Percentiles rank a stretch among this genome's conserved stretches.
Conservation (phyloP, 2,329 filamentous ascomycete species). For the Ceratocystis colombiana region DNA sequence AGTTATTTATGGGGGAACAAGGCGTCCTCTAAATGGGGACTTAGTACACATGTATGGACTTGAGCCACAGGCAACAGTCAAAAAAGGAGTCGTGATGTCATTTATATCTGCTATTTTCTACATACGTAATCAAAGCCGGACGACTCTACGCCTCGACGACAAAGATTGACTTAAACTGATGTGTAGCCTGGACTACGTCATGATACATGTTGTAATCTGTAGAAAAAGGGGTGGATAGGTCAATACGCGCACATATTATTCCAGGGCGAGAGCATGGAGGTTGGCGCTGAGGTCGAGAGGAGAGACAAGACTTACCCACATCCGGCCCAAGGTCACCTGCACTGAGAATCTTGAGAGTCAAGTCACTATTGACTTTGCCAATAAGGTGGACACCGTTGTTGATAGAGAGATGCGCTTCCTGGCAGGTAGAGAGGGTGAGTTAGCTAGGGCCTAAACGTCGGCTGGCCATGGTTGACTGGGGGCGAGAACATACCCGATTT, state of each 20-base stretch:
- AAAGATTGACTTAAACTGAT: constrained; percentile 72
- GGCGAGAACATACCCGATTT: constrained; percentile 49
- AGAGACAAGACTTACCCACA: constrained; percentile 49
- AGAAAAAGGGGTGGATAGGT: background rate
- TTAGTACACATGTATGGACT: too few species aligned
- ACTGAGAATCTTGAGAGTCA: constrained; percentile 59
- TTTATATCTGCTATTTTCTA: background rate
- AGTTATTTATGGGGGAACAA: background rate
- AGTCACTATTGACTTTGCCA: constrained; percentile 66
- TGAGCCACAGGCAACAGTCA: too few species aligned
- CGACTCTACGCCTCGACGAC: constrained; percentile 26
- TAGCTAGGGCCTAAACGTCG: too few species aligned
- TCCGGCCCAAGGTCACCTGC: constrained; percentile 57
- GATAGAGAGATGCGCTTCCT: constrained; percentile 62
- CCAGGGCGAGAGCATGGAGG: constrained; percentile 20
- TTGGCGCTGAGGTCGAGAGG: background rate
- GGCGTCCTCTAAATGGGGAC: background rate
- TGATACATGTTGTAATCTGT: constrained; percentile 66
- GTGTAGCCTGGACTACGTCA: constrained; percentile 65
- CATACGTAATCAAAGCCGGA: background rate
- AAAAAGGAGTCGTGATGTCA: background rate
- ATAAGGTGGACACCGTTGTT: constrained; percentile 67
- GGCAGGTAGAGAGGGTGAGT: background rate
- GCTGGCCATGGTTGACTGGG: background rate
- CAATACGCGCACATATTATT: background rate